phyloP scores from a whole-genome alignment of 768 basidiomycete genomes.

The Lyophyllum shimeji region DNA sequence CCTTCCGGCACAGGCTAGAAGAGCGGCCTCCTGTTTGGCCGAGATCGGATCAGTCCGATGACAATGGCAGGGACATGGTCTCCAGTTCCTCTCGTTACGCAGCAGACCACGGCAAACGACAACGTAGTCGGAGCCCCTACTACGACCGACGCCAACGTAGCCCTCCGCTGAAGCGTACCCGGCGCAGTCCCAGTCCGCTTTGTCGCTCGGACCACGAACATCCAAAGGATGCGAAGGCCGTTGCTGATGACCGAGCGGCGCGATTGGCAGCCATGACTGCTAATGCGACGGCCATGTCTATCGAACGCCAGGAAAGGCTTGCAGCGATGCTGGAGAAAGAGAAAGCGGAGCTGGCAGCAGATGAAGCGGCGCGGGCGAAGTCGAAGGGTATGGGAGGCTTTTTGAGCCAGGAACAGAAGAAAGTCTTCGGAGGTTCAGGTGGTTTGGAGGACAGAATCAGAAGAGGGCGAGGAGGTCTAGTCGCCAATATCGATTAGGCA shows the following conservation, averaged over 20 bases:
- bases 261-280: conserved; percentile 89
- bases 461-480: conserved; percentile 70
- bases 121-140: conserved; percentile 36
- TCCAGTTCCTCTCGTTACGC: conserved; percentile 26
- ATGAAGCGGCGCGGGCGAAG: conserved; percentile 65
- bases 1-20: conserved; percentile 18
- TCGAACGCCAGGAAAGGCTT: conserved; percentile 72
- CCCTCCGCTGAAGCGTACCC: conserved; percentile 47
- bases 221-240: conserved; percentile 18
- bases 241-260: conserved; percentile 64
- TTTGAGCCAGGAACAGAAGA: conserved; percentile 81
- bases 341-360: conserved; percentile 72
- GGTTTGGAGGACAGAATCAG: conserved; percentile 78
- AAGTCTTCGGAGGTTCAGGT: conserved; percentile 75
- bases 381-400: conserved; percentile 81
- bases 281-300: conserved; percentile 65
- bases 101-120: conserved; percentile 36
- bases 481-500: conserved; percentile 52
- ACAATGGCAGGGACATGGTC: conserved; percentile 28
- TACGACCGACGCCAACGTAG: conserved; percentile 22
- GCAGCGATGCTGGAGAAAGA: conserved; percentile 71
- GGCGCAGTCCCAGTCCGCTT: conserved; percentile 35
- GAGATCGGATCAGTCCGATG: conserved; percentile 53
- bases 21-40: conserved; percentile 40
- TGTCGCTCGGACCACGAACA: conserved; percentile 26